Evolutionary conservation across 2,329 filamentous ascomycete species (phyloP).

Genomic region (Hymenoscyphus fructigenus): DNA sequence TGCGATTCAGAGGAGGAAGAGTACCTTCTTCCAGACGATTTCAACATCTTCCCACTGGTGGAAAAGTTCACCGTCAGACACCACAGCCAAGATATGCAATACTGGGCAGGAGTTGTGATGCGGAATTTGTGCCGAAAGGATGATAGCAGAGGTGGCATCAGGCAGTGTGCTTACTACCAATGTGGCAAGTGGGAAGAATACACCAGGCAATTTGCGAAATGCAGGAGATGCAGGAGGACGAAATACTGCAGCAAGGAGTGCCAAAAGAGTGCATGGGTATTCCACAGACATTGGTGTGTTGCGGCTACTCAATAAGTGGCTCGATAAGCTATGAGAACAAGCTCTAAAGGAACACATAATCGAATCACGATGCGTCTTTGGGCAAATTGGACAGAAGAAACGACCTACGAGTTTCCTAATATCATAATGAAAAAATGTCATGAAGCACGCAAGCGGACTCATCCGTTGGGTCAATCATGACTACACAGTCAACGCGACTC

Average conservation of each 20-base stretch:
- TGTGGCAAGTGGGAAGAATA: slow-evolving; percentile 99
- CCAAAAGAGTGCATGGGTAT: slow-evolving; percentile 98
- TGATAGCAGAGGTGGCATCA: slow-evolving; percentile 87
- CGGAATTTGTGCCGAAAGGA: slow-evolving; percentile 97
- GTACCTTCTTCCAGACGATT: slow-evolving; percentile 88
- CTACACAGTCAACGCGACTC: slow-evolving; percentile 20
- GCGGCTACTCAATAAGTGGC: slow-evolving; percentile 50
- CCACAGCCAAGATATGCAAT: slow-evolving; percentile 96
- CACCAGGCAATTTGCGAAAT: slow-evolving; percentile 96
- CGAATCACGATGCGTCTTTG: background rate
- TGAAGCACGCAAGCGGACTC: slow-evolving; percentile 24
- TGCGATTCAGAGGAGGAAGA: slow-evolving; percentile 61
- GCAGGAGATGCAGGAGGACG: slow-evolving; percentile 88
- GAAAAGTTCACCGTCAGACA: slow-evolving; percentile 98
- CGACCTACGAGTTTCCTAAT: slow-evolving; percentile 30
- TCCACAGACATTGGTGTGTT: slow-evolving; percentile 96
- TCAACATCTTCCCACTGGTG: slow-evolving; percentile 97
- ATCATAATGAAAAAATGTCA: slow-evolving; percentile 25
- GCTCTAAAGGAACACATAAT: slow-evolving; percentile 11
- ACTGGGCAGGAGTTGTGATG: slow-evolving; percentile 99
- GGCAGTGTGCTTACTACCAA: slow-evolving; percentile 96
- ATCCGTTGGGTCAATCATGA: slow-evolving; percentile 11
- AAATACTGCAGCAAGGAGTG: slow-evolving; percentile 99
- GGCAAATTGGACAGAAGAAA: slow-evolving; percentile 5
- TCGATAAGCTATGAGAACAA: background rate